Evolutionary conservation across 2,329 filamentous ascomycete genomes (phyloP).

Genomic region (Leptodontidium sp.): DNA sequence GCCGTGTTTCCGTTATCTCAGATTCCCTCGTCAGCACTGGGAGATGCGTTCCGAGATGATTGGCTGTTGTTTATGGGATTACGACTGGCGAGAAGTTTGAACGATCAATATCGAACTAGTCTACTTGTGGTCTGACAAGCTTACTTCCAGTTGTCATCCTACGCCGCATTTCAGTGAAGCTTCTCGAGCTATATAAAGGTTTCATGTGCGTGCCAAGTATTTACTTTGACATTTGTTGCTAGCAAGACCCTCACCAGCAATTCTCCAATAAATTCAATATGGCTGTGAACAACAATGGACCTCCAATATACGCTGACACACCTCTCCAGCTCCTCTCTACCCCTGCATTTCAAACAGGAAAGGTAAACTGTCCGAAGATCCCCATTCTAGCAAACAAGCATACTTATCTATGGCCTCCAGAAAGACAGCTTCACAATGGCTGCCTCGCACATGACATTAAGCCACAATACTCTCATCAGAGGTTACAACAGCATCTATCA

Average conservation of each 20-base stretch:
- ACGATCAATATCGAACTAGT: too few species aligned
- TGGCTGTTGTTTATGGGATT: too few species aligned
- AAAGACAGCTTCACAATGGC: constrained; percentile 60
- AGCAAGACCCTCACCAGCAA: too few species aligned
- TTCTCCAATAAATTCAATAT: not conserved
- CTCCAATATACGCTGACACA: constrained; percentile 25
- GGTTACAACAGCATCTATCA: constrained; percentile 70
- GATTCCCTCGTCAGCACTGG: too few species aligned
- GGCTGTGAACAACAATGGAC: not conserved
- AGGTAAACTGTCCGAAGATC: constrained; percentile 4
- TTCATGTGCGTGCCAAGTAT: not conserved
- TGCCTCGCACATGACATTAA: constrained; percentile 67
- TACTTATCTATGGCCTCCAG: constrained; percentile 8
- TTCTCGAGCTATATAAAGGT: not conserved
- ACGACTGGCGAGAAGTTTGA: not conserved
- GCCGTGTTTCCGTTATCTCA: too few species aligned
- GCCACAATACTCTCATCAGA: constrained; percentile 70
- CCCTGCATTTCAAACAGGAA: constrained; percentile 27
- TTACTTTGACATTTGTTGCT: not conserved
- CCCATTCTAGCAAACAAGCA: too few species aligned
- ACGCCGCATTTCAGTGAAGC: not conserved
- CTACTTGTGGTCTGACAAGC: not conserved
- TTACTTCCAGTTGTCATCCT: not conserved
- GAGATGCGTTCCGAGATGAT: too few species aligned
- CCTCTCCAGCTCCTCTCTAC: constrained; percentile 27